Evolutionary conservation across 2,329 filamentous ascomycete genomes (phyloP).

Genomic region (Alternaria postmessia): DNA sequence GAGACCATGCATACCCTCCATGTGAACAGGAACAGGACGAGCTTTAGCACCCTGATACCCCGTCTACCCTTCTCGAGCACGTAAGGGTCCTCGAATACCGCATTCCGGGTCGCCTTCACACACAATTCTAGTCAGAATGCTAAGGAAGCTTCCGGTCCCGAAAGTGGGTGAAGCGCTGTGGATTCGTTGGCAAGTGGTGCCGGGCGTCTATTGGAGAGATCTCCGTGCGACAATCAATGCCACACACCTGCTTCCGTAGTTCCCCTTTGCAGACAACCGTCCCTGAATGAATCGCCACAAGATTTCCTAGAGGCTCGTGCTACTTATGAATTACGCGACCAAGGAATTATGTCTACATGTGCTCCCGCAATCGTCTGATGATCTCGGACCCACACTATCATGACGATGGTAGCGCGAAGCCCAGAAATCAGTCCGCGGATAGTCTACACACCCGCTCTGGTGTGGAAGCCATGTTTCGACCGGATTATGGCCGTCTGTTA

Average conservation of each 20-base stretch:
- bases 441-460: conserved; percentile 8
- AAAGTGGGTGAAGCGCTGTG: conserved; percentile 41
- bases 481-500: conserved; percentile 15
- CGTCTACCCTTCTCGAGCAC: conserved; percentile 30
- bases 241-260: conserved; percentile 32
- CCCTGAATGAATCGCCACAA: conserved; percentile 15
- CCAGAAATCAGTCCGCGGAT: conserved; percentile 16
- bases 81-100: conserved; percentile 14
- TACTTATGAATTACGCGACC: conserved; percentile 15
- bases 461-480: conserved; percentile 5
- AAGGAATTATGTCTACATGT: conserved; percentile 14
- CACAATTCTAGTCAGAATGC: conserved; percentile 28
- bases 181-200: conserved; percentile 41
- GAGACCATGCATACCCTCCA: conserved; percentile 30
- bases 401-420: conserved; percentile 23
- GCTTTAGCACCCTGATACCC: conserved; percentile 33
- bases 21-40: conserved; percentile 25
- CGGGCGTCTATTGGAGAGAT: conserved; percentile 47
- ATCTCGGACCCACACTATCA: conserved; percentile 19
- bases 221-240: conserved; percentile 43
- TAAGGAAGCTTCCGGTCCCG: conserved; percentile 19
- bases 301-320: conserved; percentile 11
- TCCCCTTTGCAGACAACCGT: conserved; percentile 17
- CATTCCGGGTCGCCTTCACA: conserved; percentile 24
- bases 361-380: conserved; percentile 16